Conservation (phyloP, 106 monocot species). For the Alisma plantagoaquatica region DNA sequence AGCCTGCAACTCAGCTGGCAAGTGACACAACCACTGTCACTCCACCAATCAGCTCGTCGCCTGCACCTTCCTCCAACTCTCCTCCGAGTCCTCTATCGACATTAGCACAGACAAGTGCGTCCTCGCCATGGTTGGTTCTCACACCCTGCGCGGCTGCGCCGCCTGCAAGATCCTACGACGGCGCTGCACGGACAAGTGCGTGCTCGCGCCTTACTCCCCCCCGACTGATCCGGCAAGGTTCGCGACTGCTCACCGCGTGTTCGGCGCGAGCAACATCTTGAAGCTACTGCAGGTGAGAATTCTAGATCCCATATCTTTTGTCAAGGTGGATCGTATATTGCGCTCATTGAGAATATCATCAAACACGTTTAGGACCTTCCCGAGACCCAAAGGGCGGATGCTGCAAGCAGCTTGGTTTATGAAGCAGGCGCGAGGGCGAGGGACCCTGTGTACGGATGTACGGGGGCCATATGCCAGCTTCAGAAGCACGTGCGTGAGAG, state of each 20-base stretch:
- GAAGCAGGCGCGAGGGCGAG: conserved; percentile 29
- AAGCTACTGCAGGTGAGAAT: conserved; percentile 35
- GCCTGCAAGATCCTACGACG: conserved; percentile 61
- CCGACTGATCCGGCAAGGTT: conserved; percentile 44
- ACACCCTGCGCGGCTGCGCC: conserved; percentile 58
- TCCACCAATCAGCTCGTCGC: too few relatives aligned
- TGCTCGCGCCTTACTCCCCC: conserved; percentile 55
- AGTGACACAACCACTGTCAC: too few relatives aligned
- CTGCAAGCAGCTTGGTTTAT: conserved; percentile 48
- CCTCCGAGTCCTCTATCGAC: too few relatives aligned
- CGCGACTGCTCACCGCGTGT: conserved; percentile 48
- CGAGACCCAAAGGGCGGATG: conserved; percentile 38
- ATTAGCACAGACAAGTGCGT: too few relatives aligned
- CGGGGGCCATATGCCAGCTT: conserved; percentile 38
- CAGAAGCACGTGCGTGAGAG: conserved; percentile 40
- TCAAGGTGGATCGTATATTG: not conserved
- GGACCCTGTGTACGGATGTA: conserved; percentile 48
- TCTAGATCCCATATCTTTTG: not conserved
- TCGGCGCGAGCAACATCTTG: conserved; percentile 66
- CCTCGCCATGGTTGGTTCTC: too few relatives aligned
- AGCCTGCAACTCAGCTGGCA: too few relatives aligned
- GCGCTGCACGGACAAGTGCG: conserved; percentile 37
- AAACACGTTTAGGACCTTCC: conserved; percentile 30
- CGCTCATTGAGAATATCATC: not conserved
- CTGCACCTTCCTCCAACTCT: too few relatives aligned